Evolutionary conservation across 2,329 filamentous ascomycete genomes (phyloP).

Genomic region (Alternaria triticina): DNA sequence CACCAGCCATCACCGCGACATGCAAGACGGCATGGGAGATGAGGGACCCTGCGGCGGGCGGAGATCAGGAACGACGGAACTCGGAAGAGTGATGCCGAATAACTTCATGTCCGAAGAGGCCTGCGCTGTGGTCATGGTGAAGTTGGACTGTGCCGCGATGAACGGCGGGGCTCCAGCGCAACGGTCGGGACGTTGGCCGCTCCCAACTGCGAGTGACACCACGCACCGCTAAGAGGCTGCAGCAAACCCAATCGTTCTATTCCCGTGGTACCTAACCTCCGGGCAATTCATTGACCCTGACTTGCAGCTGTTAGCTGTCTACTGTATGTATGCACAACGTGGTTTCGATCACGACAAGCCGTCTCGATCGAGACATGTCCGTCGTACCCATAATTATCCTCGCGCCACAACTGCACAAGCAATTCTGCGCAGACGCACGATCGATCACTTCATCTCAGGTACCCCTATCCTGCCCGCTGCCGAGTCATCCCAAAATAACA

Average conservation of each 20-base stretch:
- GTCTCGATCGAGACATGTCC: not conserved
- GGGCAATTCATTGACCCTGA: not conserved
- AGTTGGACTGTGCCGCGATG: not conserved
- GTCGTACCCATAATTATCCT: constrained; percentile 7
- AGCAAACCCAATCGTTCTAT: not conserved
- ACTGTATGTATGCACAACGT: not conserved
- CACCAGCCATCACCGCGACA: not conserved
- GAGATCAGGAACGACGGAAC: constrained; percentile 7
- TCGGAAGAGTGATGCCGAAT: constrained; percentile 4
- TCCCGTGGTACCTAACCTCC: not conserved
- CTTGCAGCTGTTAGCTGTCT: not conserved
- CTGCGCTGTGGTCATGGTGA: not conserved
- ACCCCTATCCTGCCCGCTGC: not conserved
- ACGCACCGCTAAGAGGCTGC: constrained; percentile 12
- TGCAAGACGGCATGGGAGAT: constrained; percentile 1
- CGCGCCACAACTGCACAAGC: constrained; percentile 9
- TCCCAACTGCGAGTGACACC: constrained; percentile 1
- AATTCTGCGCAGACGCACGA: constrained; percentile 2
- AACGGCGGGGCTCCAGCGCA: constrained; percentile 9
- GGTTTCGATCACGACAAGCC: not conserved
- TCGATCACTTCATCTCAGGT: not conserved
- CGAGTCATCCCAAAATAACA: constrained; percentile 5
- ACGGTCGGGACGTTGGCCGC: constrained; percentile 17
- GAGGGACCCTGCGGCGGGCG: constrained; percentile 14
- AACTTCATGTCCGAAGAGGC: not conserved